A percentile compares a stretch with the other conserved stretches of the same genome.
These are phyloP conservation scores for Corrigiola litoralis DNA, from an alignment of 179 eudicot species.

Conservation along the genomic window DNA sequence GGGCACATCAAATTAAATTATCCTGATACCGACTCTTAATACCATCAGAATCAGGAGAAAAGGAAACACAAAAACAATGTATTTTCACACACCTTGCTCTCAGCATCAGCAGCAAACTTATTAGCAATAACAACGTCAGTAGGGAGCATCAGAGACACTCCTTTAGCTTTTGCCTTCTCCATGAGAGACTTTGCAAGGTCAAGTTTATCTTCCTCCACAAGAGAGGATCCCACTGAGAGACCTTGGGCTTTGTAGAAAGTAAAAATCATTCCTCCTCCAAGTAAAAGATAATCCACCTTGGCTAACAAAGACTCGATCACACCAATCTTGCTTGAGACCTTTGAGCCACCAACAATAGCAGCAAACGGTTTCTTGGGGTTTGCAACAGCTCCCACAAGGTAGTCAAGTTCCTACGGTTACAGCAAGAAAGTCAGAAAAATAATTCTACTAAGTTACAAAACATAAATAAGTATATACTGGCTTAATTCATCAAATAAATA, in stretches of 20 bases:
- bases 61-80: too few species aligned
- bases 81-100: conserved; percentile 77
- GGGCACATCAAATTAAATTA: too few species aligned
- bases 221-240: conserved; percentile 61
- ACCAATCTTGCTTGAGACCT: conserved; percentile 85
- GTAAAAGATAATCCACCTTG: conserved; percentile 56
- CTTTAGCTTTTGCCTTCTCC: conserved; percentile 71
- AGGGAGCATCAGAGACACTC: conserved; percentile 67
- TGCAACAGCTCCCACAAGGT: conserved; percentile 82
- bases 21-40: too few species aligned
- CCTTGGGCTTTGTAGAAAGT: conserved; percentile 91
- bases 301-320: conserved; percentile 71
- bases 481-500: too few species aligned
- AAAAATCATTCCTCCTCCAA: conserved; percentile 81
- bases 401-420: conserved; percentile 64
- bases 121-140: conserved; percentile 80
- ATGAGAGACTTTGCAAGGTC: conserved; percentile 62
- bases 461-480: too few species aligned
- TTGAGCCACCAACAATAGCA: conserved; percentile 90
- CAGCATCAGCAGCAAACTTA: conserved; percentile 88
- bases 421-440: background rate
- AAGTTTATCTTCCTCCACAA: conserved; percentile 82
- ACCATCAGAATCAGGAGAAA: too few species aligned
- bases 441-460: background rate
- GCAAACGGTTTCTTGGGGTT: conserved; percentile 90